A percentile compares a stretch with the other conserved stretches of the same genome.
Conservation (phyloP, 1,139 yeast genomes). For the Spencermartinsiella ligniputridi region DNA sequence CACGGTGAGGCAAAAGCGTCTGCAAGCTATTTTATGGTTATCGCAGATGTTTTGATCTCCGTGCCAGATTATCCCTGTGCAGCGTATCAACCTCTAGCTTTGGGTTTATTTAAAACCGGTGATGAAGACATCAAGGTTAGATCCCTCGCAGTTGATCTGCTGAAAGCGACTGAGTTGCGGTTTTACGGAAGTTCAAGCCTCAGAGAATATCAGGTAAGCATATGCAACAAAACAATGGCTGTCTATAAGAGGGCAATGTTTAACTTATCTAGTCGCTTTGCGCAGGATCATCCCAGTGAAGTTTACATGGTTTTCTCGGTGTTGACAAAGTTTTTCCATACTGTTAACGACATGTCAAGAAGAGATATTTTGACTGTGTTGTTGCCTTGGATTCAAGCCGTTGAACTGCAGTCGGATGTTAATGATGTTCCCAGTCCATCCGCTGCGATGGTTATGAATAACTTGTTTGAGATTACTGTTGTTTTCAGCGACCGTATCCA, state of each 20-base stretch:
- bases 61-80: slow-evolving; percentile 42
- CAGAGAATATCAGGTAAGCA: slow-evolving; percentile 53
- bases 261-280: slow-evolving; percentile 60
- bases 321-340: slow-evolving; percentile 63
- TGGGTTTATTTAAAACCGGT: slow-evolving; percentile 67
- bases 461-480: slow-evolving; percentile 79
- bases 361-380: slow-evolving; percentile 76
- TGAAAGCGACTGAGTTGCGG: slow-evolving; percentile 52
- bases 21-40: slow-evolving; percentile 64
- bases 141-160: slow-evolving; percentile 54
- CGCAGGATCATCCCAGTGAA: slow-evolving; percentile 53
- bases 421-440: slow-evolving; percentile 45
- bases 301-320: slow-evolving; percentile 64
- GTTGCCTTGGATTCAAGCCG: slow-evolving; percentile 85
- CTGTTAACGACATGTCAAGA: slow-evolving; percentile 56
- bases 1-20: slow-evolving; percentile 41
- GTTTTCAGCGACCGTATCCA: slow-evolving; percentile 68
- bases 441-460: slow-evolving; percentile 66
- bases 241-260: slow-evolving; percentile 75
- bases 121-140: slow-evolving; percentile 59
- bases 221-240: slow-evolving; percentile 62
- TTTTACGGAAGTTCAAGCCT: slow-evolving; percentile 46
- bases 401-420: slow-evolving; percentile 53
- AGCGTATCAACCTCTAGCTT: slow-evolving; percentile 56
- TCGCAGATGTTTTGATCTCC: slow-evolving; percentile 56